Evolutionary conservation across 2,329 filamentous ascomycete genomes (phyloP).

Genomic region (Sporothrix phasma): DNA sequence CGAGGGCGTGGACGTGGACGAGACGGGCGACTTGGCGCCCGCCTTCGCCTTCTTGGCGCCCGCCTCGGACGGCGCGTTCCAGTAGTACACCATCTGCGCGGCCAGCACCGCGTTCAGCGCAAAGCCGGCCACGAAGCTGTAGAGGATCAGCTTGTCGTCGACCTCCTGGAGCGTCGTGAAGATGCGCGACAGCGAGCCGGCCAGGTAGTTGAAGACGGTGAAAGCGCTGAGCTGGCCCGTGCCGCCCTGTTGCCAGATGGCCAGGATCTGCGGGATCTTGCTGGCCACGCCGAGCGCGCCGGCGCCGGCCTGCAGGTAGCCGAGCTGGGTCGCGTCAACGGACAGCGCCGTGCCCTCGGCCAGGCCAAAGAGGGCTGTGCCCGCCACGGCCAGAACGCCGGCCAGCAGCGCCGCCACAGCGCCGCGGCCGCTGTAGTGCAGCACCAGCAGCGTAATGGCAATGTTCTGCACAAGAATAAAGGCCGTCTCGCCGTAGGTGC

Average conservation of each 20-base stretch:
- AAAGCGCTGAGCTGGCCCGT: constrained; percentile 96
- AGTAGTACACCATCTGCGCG: constrained; percentile 90
- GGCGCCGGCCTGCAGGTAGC: constrained; percentile 72
- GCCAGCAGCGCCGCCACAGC: constrained; percentile 67
- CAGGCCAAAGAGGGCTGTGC: constrained; percentile 54
- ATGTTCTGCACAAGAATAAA: constrained; percentile 90
- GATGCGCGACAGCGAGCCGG: constrained; percentile 84
- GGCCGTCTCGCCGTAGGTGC: constrained; percentile 90
- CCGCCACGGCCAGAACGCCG: constrained; percentile 59
- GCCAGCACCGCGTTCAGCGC: constrained; percentile 80
- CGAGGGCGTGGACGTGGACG: not conserved
- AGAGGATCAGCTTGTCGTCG: constrained; percentile 90
- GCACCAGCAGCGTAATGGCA: constrained; percentile 73
- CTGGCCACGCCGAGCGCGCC: constrained; percentile 75
- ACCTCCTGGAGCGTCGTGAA: constrained; percentile 98
- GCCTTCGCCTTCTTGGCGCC: constrained; percentile 1
- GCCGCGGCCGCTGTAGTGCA: constrained; percentile 66
- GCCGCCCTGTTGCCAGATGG: constrained; percentile 73
- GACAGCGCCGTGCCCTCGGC: constrained; percentile 38
- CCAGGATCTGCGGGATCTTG: constrained; percentile 87
- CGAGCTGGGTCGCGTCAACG: constrained; percentile 58
- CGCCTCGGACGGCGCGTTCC: constrained; percentile 50
- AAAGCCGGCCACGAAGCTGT: constrained; percentile 87
- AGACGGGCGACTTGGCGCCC: not conserved
- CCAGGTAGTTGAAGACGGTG: constrained; percentile 95